Evolutionary conservation across 1,284 basidiomycete species (phyloP), one percentile per base, ranked within the genome.

Genomic region (Naganishia albida): DNA sequence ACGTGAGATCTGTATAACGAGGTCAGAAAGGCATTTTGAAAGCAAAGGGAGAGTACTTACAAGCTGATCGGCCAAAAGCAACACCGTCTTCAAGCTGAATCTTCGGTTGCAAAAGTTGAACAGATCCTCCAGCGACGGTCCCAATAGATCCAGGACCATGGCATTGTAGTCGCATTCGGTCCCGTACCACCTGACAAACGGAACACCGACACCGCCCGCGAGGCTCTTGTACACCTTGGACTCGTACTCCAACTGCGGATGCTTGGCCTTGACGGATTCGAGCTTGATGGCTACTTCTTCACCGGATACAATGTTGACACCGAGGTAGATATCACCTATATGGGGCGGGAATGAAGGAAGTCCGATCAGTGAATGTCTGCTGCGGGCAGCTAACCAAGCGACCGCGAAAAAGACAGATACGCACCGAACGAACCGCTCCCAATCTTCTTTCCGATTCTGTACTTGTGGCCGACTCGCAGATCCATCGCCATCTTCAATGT

Each of bases 71-170:
- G 96, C 95, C 53, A 99, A 86, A 39, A 99, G 86, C 16, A 99
- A 84, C 26, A 98, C 94, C 0, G 96, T 99, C 85, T 99, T 99
- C 74, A 99, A 84, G 69, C 85, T 89, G 81, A 99, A 99, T 79
- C 96, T 97, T 81, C 95, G 89, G 83, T 95, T 94, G 85, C 96
- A 99, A 76, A 98, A 99, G 84, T 99, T 99, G 89, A 99, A 99
- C 20, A 99, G 85, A 75, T 99, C 96, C 80, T 99, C 96, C 57
- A 99, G 88, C 53, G 92, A 95, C 34, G 96, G 94, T 1, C 95
- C 96, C 76, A 99, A 87, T 65, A 98, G 87, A 82, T 99, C 96
- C 72, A 99, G 83, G 66, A 99, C 96, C 95, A 99, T 98, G 67
- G 95, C 95, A 70, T 99, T 97, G 85, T 99, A 99, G 80, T 99